Conservation (phyloP, 1,139 yeast species). For the Kodamaea arcana region DNA sequence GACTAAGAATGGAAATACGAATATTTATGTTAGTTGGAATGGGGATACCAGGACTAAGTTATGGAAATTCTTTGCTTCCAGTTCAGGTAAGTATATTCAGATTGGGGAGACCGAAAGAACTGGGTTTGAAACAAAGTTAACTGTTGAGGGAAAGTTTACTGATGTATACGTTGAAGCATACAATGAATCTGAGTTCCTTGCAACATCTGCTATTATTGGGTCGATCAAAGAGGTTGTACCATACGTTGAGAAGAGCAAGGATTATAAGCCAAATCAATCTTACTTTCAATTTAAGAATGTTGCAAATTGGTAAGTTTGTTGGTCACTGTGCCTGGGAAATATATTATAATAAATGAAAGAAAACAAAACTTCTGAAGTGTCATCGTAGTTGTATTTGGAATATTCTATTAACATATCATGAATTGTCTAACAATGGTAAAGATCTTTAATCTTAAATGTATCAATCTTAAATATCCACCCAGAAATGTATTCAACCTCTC, state of each 20-base stretch:
- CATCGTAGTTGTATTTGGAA: too few species aligned
- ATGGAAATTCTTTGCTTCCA: conserved; percentile 23
- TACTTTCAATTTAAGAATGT: too few species aligned
- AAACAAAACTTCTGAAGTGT: too few species aligned
- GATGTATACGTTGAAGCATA: conserved; percentile 21
- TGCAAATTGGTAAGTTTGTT: too few species aligned
- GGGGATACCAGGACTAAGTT: conserved; percentile 32
- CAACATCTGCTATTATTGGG: conserved; percentile 3
- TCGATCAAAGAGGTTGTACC: conserved; percentile 6
- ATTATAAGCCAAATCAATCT: not conserved
- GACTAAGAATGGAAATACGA: conserved; percentile 14
- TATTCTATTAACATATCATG: too few species aligned
- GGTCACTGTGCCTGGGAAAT: too few species aligned
- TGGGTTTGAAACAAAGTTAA: conserved; percentile 28
- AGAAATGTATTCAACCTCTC: too few species aligned
- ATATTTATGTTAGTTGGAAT: conserved; percentile 34
- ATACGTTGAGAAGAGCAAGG: not conserved
- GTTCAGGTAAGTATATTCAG: conserved; percentile 11
- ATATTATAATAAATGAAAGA: too few species aligned
- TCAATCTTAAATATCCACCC: too few species aligned
- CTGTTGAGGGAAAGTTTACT: conserved; percentile 7
- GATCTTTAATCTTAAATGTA: too few species aligned
- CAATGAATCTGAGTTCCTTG: conserved; percentile 15
- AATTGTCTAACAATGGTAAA: too few species aligned
- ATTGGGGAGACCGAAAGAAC: conserved; percentile 19